A percentile compares a stretch with the other conserved stretches of the same genome.
phyloP scores from a whole-genome alignment of 805 yeast genomes.

The Yarrowia sp. region DNA sequence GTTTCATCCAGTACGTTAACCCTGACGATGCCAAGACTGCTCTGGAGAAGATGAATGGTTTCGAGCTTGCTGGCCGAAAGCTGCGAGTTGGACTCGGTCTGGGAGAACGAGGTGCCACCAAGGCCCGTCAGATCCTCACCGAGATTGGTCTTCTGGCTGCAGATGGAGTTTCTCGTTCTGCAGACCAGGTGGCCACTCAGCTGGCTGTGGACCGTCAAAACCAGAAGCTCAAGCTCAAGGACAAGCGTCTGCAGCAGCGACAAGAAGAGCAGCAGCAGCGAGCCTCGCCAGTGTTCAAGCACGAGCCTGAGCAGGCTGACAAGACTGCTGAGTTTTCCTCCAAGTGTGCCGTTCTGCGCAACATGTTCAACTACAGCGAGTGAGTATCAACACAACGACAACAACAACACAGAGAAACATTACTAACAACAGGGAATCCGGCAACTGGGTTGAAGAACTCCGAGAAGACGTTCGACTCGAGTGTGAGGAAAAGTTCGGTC shows the following conservation, averaged over 20 bases:
- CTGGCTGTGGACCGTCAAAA: conserved; percentile 13
- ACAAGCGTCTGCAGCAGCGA: not conserved
- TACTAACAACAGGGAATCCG: conserved; percentile 36
- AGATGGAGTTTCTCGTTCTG: conserved; percentile 15
- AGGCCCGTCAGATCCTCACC: conserved; percentile 4
- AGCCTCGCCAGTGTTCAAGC: not conserved
- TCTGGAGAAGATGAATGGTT: conserved; percentile 36
- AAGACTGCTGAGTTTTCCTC: not conserved
- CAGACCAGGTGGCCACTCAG: conserved; percentile 19
- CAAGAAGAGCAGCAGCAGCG: not conserved
- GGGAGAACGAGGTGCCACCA: conserved; percentile 17
- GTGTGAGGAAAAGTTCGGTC: conserved; percentile 42
- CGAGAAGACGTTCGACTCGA: conserved; percentile 41
- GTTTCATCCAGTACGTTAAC: conserved; percentile 57
- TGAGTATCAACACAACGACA: not conserved
- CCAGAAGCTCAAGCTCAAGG: conserved; percentile 2
- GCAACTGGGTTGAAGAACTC: conserved; percentile 39
- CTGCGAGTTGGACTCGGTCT: conserved; percentile 35
- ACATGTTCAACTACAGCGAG: conserved; percentile 24
- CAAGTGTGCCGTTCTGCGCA: not conserved
- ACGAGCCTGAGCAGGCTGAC: not conserved
- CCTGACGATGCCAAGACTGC: conserved; percentile 33
- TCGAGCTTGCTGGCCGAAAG: conserved; percentile 37
- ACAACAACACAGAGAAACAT: not conserved
- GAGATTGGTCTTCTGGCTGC: conserved; percentile 9